These are phyloP conservation scores for Fusarium piperis DNA, from an alignment of 2,329 filamentous ascomycete genomes.

Conservation along the genomic window DNA sequence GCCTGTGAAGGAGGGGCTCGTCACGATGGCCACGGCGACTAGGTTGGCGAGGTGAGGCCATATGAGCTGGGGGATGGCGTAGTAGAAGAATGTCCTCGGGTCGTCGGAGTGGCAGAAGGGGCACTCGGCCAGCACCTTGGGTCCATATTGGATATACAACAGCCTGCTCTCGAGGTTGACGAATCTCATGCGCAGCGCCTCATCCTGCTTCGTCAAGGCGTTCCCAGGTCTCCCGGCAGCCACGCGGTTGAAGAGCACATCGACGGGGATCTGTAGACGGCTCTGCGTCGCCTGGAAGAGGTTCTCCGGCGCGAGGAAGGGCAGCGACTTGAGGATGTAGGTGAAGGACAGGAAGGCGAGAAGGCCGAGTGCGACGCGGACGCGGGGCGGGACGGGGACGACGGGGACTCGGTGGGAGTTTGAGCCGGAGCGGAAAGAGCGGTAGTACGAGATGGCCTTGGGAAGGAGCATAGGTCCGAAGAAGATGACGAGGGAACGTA, in stretches of 20 bases:
- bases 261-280: slow-evolving; percentile 84
- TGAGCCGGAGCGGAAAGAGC: slow-evolving; percentile 59
- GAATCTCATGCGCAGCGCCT: slow-evolving; percentile 73
- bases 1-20: slow-evolving; percentile 73
- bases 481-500: slow-evolving; percentile 67
- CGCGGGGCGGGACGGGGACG: slow-evolving; percentile 63
- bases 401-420: slow-evolving; percentile 57
- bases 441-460: slow-evolving; percentile 72
- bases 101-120: slow-evolving; percentile 84
- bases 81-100: slow-evolving; percentile 77
- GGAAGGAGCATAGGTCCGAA: slow-evolving; percentile 79
- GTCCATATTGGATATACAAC: slow-evolving; percentile 86
- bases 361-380: slow-evolving; percentile 67
- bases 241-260: slow-evolving; percentile 85
- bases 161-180: slow-evolving; percentile 76
- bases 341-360: slow-evolving; percentile 61
- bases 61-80: slow-evolving; percentile 78
- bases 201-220: slow-evolving; percentile 67
- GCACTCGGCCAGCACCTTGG: slow-evolving; percentile 76
- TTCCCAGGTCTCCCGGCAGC: slow-evolving; percentile 60
- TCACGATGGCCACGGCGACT: slow-evolving; percentile 74
- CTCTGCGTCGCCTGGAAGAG: slow-evolving; percentile 82
- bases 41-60: slow-evolving; percentile 86
- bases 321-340: slow-evolving; percentile 69
- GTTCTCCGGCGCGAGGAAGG: slow-evolving; percentile 78